Conservation (phyloP, 2,329 filamentous ascomycete genomes). For the Akanthomyces lecanii region DNA sequence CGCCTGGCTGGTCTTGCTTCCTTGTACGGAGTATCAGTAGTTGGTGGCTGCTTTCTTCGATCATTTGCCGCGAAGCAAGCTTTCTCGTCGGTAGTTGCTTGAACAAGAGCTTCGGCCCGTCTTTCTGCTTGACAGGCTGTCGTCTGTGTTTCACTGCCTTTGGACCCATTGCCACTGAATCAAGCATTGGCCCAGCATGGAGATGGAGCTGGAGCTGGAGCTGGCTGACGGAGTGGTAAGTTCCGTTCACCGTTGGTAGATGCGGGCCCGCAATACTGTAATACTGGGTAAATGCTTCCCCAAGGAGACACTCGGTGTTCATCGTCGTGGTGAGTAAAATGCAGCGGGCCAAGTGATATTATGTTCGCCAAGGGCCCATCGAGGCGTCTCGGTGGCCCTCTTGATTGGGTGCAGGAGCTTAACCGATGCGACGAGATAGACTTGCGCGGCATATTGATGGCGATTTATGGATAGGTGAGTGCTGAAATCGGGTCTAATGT, state of each 20-base stretch:
- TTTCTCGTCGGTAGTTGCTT: constrained; percentile 2
- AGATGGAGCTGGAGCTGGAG: background rate
- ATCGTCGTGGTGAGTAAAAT: constrained; percentile 7
- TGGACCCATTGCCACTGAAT: background rate
- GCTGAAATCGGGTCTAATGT: background rate
- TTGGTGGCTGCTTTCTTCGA: background rate
- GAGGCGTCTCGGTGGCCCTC: background rate
- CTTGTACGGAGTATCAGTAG: background rate
- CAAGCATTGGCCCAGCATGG: background rate
- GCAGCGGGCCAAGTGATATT: constrained; percentile 10
- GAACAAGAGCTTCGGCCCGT: constrained; percentile 8
- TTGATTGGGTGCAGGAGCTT: background rate
- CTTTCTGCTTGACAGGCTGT: constrained; percentile 2
- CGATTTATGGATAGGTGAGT: background rate
- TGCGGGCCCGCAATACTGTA: background rate
- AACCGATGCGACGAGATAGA: background rate
- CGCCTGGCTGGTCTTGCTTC: background rate
- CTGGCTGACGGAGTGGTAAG: background rate
- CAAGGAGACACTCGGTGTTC: constrained; percentile 5
- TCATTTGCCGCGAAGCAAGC: background rate
- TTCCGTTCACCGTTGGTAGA: constrained; percentile 7
- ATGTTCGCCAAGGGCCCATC: constrained; percentile 9
- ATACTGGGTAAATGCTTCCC: constrained; percentile 5
- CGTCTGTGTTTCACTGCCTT: background rate
- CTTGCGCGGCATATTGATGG: background rate